Base-by-base conservation (phyloP, 2,329 filamentous ascomycete species). In the Penicillium verrucosum region DNA sequence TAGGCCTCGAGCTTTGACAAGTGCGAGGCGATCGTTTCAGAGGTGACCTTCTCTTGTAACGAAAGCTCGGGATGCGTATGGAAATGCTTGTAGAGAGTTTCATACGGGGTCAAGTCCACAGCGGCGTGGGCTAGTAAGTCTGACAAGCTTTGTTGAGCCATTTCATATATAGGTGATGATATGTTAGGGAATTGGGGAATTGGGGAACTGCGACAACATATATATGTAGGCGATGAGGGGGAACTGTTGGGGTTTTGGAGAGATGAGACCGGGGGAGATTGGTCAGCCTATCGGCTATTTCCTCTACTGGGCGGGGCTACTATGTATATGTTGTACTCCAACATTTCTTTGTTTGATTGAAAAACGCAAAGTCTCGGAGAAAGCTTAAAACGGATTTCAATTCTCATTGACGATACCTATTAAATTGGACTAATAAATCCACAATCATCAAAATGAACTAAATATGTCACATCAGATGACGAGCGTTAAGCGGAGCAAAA, bases 41-140 rank as follows among this genome's bases (percentile, higher is more conserved):
- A 80, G 0, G 84, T 86, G 40, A 77, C 68, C 18, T 74, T 66
- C 65, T 87, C 85, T 66, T 82, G 82, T 2, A 77, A 75, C 0
- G 84, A 85, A 29, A 87, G 79, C 51, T 85, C 85, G 0, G 85
- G 84, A 60, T 85, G 71, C 12, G 75, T 68, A 65, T 87, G 85
- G 52, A 86, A 79, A 64, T 84, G 69, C 61, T 81, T 84, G 76
- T 87, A 87, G 4, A 83, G 71, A 2, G 70, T 69, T 71, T 86
- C 79, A 62, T 84, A 85, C 0, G 70, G 68, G 4, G 62, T 49
- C 4, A 82, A 66, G 47, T 78, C 69, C 7, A 73, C 7, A 1
- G 63, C 50, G 0, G 38, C 53, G 2, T 21, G 14, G 25, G 57
- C 58, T 2, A 72, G 16, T 1, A 68, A 59, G 5, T 61, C 55